Conservation (phyloP, 2,329 filamentous ascomycete species). For the Aspergillus fructus region DNA sequence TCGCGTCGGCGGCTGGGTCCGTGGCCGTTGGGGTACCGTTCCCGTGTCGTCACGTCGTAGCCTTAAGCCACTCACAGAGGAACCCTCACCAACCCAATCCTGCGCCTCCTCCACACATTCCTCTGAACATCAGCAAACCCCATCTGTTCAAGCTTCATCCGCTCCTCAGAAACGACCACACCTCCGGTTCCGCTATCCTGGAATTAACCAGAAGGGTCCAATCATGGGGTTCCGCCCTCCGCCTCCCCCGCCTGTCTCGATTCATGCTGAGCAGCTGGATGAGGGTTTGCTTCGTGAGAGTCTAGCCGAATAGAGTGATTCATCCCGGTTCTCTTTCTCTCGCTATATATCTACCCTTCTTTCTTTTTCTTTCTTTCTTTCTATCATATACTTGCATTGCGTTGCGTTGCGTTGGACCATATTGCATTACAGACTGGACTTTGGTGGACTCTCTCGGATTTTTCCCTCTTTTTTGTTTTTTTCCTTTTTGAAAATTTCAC, state of each 20-base stretch:
- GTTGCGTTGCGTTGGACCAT: neutral
- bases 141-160: conserved; percentile 48
- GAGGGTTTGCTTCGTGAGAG: conserved; percentile 61
- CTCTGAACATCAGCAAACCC: conserved; percentile 65
- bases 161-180: conserved; percentile 21
- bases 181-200: conserved; percentile 55
- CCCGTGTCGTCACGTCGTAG: conserved; percentile 32
- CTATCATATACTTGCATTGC: conserved; percentile 8
- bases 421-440: conserved; percentile 4
- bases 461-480: conserved; percentile 1
- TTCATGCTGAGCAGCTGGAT: conserved; percentile 60
- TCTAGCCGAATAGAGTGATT: conserved; percentile 45
- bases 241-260: conserved; percentile 55
- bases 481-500: neutral
- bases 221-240: conserved; percentile 69
- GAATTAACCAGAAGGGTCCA: conserved; percentile 75
- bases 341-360: neutral
- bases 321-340: neutral
- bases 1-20: conserved; percentile 65
- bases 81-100: conserved; percentile 11
- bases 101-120: conserved; percentile 34
- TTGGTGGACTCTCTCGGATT: neutral
- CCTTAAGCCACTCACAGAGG: conserved; percentile 8
- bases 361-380: neutral
- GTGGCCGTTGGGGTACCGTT: conserved; percentile 61